phyloP scores from a whole-genome alignment of 1,284 basidiomycete species.

The Rhizoctonia solani region DNA sequence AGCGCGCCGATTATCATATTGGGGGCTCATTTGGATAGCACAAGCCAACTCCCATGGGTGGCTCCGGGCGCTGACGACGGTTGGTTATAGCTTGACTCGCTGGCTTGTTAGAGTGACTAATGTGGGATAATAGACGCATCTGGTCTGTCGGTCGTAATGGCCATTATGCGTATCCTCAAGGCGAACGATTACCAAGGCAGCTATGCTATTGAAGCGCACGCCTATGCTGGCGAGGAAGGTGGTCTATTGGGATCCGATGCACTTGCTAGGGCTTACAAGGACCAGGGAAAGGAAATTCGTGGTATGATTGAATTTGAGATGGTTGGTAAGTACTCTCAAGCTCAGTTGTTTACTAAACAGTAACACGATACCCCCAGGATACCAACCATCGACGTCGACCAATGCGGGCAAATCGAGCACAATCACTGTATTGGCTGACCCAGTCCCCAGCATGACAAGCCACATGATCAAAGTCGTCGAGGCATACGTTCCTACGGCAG shows the following conservation, averaged over 20 bases:
- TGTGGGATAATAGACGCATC: slow-evolving; percentile 54
- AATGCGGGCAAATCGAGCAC: slow-evolving; percentile 17
- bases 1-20: slow-evolving; percentile 58
- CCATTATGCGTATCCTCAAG: slow-evolving; percentile 61
- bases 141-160: slow-evolving; percentile 67
- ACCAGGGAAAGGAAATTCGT: slow-evolving; percentile 12
- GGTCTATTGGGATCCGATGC: slow-evolving; percentile 31
- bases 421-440: slow-evolving; percentile 34
- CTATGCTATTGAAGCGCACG: slow-evolving; percentile 65
- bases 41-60: slow-evolving; percentile 34
- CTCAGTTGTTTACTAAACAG: too few species aligned
- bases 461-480: slow-evolving; percentile 21
- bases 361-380: too few species aligned
- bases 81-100: background rate
- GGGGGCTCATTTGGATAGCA: slow-evolving; percentile 58
- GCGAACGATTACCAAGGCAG: slow-evolving; percentile 57
- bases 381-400: slow-evolving; percentile 15
- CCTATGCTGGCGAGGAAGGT: slow-evolving; percentile 46
- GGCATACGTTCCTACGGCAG: slow-evolving; percentile 6
- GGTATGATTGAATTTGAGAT: slow-evolving; percentile 35
- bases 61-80: slow-evolving; percentile 59
- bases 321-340: slow-evolving; percentile 26
- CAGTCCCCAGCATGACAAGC: slow-evolving; percentile 9
- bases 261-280: slow-evolving; percentile 24
- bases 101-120: background rate